Percentiles rank a stretch among this genome's conserved stretches.
These are phyloP conservation scores for Tuber brumale DNA, from an alignment of 495 filamentous ascomycete species.

Conservation along the genomic window DNA sequence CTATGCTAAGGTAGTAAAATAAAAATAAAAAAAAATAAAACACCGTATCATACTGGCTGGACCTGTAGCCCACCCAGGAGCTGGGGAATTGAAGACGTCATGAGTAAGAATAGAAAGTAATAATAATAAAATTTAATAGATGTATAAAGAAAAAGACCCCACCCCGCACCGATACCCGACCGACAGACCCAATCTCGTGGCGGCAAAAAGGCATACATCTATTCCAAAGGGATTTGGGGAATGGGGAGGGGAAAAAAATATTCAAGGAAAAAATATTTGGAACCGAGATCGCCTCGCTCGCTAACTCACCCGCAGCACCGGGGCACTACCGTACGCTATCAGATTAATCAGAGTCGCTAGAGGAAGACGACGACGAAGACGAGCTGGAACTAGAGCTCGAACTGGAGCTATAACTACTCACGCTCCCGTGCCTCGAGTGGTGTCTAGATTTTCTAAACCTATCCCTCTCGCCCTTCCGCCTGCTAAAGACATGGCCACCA, in stretches of 20 bases:
- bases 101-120: not conserved
- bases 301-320: not conserved
- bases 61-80: not conserved
- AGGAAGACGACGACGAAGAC: constrained; percentile 8
- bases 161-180: not conserved
- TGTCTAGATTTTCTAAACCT: constrained; percentile 32
- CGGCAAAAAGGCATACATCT: not conserved
- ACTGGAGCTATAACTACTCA: constrained; percentile 22
- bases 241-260: not conserved
- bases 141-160: not conserved
- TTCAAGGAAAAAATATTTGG: not conserved
- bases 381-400: constrained; percentile 27
- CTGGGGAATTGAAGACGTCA: not conserved
- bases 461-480: constrained; percentile 24
- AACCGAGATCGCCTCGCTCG: not conserved
- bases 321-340: constrained; percentile 8
- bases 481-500: constrained; percentile 38
- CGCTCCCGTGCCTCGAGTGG: constrained; percentile 21
- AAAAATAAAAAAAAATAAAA: not conserved
- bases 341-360: constrained; percentile 5
- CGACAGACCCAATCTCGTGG: not conserved
- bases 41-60: not conserved
- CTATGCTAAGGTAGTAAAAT: not conserved
- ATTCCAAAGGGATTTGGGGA: not conserved
- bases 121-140: not conserved